Percentiles rank a stretch among this genome's conserved stretches.
Conservation (phyloP, 2,329 filamentous ascomycete species). For the Ophiostoma sp. region DNA sequence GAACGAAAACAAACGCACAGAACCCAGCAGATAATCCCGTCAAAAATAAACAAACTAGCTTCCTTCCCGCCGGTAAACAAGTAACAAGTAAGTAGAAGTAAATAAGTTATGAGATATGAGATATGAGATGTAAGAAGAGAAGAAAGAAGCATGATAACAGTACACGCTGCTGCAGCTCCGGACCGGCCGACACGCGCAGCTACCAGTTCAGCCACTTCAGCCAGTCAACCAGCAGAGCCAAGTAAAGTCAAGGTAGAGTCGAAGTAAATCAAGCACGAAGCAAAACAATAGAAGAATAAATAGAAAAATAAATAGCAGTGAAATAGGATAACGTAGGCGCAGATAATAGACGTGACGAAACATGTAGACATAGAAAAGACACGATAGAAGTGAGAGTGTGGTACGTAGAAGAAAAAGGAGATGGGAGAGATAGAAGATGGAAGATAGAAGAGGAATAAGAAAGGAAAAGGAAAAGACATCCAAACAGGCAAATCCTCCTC, state of each 20-base stretch:
- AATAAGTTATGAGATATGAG: neutral
- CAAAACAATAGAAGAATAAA: neutral
- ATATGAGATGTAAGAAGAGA: no score
- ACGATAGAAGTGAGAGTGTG: neutral
- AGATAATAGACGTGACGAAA: neutral
- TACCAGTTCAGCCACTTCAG: neutral
- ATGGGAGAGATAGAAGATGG: neutral
- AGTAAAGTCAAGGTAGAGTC: neutral
- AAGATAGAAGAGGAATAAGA: neutral
- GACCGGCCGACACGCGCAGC: neutral
- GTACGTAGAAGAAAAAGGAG: neutral
- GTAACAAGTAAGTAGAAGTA: neutral
- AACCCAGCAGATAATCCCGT: neutral
- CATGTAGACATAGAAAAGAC: conserved; percentile 10
- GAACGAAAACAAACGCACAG: neutral
- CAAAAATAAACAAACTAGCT: neutral
- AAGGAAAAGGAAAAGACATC: neutral
- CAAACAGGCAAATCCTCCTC: neutral
- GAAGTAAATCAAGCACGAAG: neutral
- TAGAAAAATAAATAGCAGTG: neutral
- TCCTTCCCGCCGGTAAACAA: neutral
- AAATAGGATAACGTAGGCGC: neutral
- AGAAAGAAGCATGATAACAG: neutral
- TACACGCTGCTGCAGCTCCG: neutral
- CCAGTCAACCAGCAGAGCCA: neutral